phyloP scores from a whole-genome alignment of 257 asterid species.

The Fraxinus quadrangulata region DNA sequence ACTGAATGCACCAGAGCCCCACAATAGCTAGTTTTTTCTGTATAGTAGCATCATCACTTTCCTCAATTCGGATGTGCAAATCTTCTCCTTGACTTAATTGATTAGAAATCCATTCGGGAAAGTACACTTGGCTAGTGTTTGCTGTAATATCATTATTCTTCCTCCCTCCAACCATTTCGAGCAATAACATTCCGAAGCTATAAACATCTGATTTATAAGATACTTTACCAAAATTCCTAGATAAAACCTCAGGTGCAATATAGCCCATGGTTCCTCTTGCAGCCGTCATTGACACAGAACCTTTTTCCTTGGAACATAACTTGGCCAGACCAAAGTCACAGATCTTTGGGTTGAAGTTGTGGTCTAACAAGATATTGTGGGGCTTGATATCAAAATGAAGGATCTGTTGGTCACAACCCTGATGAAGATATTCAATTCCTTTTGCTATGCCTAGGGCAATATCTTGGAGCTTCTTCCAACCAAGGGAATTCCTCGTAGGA shows the following conservation, averaged over 20 bases:
- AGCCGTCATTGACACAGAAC: slow-evolving; percentile 25
- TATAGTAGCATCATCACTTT: slow-evolving; percentile 14
- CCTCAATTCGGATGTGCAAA: slow-evolving; percentile 11
- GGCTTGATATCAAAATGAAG: slow-evolving; percentile 45
- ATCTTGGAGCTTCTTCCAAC: slow-evolving; percentile 26
- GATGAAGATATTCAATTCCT: slow-evolving; percentile 41
- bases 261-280: slow-evolving; percentile 40
- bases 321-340: slow-evolving; percentile 45
- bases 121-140: slow-evolving; percentile 12
- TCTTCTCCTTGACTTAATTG: slow-evolving; percentile 19
- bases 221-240: slow-evolving; percentile 27
- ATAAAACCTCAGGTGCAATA: slow-evolving; percentile 38
- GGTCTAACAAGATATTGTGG: slow-evolving; percentile 37
- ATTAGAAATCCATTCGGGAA: slow-evolving; percentile 28
- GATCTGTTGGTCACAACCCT: slow-evolving; percentile 36
- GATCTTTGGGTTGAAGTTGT: slow-evolving; percentile 36
- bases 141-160: slow-evolving; percentile 3
- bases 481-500: slow-evolving; percentile 4
- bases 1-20: slow-evolving; percentile 41
- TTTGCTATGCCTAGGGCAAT: slow-evolving; percentile 35
- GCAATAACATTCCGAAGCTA: slow-evolving; percentile 37
- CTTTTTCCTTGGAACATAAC: slow-evolving; percentile 33
- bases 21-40: slow-evolving; percentile 28
- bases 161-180: slow-evolving; percentile 36
- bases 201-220: slow-evolving; percentile 33